Evolutionary conservation across 2,329 filamentous ascomycete species (phyloP).

Genomic region (Thermothelomyces thermophilus): DNA sequence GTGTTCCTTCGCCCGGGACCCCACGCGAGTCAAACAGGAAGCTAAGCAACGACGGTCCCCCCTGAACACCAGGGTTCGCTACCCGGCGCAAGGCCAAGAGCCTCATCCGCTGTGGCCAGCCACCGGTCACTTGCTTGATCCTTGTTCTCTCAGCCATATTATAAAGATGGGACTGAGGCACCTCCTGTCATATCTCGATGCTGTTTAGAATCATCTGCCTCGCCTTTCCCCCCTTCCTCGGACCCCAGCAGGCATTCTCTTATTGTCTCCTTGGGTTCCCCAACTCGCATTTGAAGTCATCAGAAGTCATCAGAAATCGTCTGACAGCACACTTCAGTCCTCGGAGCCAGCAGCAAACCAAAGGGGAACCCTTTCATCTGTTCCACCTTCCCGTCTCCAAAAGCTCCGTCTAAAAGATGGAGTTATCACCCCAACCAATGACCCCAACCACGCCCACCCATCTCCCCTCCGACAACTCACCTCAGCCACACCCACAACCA

Average conservation of each 20-base stretch:
- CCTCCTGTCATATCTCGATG: not conserved
- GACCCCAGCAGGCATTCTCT: too few species aligned
- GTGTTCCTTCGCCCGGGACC: conserved; percentile 2
- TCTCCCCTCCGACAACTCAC: not conserved
- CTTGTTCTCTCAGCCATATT: not conserved
- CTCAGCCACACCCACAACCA: not conserved
- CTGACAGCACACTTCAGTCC: too few species aligned
- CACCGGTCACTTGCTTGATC: not conserved
- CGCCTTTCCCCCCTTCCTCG: too few species aligned
- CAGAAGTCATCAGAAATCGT: too few species aligned
- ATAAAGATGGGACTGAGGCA: not conserved
- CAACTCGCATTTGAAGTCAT: too few species aligned
- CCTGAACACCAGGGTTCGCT: not conserved
- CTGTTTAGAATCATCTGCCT: too few species aligned
- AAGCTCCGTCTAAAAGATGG: too few species aligned
- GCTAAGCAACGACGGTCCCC: conserved; percentile 2
- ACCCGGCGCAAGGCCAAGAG: conserved; percentile 9
- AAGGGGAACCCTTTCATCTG: too few species aligned
- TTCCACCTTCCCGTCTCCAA: too few species aligned
- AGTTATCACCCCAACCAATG: not conserved
- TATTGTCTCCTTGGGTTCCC: too few species aligned
- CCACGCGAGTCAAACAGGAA: conserved; percentile 5
- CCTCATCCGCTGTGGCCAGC: conserved; percentile 6
- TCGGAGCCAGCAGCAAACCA: too few species aligned
- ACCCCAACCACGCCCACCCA: conserved; percentile 3